phyloP scores from a whole-genome alignment of 495 filamentous ascomycete genomes.

The Aspergillus sclerotiicarbonarius region DNA sequence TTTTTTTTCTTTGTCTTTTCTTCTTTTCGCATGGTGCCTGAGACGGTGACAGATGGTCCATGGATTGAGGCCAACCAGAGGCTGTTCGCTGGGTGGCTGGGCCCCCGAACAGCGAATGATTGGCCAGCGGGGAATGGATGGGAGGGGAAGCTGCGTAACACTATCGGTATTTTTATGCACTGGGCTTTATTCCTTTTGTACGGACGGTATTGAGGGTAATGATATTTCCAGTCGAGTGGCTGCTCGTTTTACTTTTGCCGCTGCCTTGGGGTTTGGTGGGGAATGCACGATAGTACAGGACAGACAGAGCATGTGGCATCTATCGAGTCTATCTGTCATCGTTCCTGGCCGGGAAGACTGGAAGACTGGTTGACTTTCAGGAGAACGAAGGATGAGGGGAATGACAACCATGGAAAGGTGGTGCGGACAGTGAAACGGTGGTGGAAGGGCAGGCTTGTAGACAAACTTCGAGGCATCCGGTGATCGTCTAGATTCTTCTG shows the following conservation, averaged over 20 bases:
- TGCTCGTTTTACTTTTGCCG: background rate
- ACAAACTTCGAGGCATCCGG: background rate
- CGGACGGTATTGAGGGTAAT: background rate
- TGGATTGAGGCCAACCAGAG: slow-evolving; percentile 2
- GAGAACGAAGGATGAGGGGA: too few relatives aligned
- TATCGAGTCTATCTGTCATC: background rate
- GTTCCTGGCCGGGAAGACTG: too few relatives aligned
- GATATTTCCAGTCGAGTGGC: background rate
- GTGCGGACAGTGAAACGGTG: too few relatives aligned
- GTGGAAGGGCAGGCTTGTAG: background rate
- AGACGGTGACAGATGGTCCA: slow-evolving; percentile 1
- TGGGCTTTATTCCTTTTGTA: slow-evolving; percentile 5
- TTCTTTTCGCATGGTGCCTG: background rate
- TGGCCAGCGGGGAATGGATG: background rate
- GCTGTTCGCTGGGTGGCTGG: slow-evolving; percentile 7
- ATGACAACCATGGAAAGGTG: too few relatives aligned
- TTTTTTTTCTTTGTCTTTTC: background rate
- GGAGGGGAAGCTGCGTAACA: slow-evolving; percentile 16
- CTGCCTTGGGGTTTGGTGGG: background rate
- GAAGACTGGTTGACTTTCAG: too few relatives aligned
- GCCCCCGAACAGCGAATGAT: background rate
- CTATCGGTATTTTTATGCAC: slow-evolving; percentile 8
- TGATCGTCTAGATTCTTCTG: slow-evolving; percentile 10
- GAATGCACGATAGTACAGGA: background rate
- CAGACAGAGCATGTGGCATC: background rate